These are phyloP conservation scores for Suillus subluteus DNA, from an alignment of 768 basidiomycete genomes.

Conservation along the genomic window DNA sequence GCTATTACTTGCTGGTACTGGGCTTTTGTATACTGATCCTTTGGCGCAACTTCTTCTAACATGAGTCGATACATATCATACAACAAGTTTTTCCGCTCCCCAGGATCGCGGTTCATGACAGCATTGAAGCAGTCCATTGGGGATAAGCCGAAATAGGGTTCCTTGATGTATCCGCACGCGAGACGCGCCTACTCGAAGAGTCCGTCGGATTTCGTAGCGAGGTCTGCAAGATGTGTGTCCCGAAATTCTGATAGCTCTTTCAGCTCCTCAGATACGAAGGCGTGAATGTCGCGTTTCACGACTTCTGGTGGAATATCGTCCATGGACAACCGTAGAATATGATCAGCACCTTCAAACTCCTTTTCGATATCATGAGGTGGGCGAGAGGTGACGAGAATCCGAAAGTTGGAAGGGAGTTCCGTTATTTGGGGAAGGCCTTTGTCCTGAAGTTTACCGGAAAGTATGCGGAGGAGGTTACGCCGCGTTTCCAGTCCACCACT, in stretches of 20 bases:
- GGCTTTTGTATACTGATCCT: neutral
- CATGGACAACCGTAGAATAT: neutral
- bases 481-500: conserved; percentile 17
- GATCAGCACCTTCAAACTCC: neutral
- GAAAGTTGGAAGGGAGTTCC: conserved; percentile 11
- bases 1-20: neutral
- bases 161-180: conserved; percentile 9
- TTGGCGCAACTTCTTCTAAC: neutral
- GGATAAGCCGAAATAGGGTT: neutral
- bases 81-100: neutral
- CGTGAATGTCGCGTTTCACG: neutral
- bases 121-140: neutral
- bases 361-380: neutral
- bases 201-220: neutral
- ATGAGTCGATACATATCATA: conserved; percentile 3
- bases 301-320: neutral
- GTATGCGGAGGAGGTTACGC: conserved; percentile 23
- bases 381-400: conserved; percentile 17
- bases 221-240: neutral
- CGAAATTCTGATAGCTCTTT: neutral
- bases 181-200: conserved; percentile 15
- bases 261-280: neutral
- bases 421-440: neutral
- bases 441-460: conserved; percentile 10
- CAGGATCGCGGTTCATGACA: neutral